Conservation (phyloP, 116 monocot species). For the Iris pallida region DNA sequence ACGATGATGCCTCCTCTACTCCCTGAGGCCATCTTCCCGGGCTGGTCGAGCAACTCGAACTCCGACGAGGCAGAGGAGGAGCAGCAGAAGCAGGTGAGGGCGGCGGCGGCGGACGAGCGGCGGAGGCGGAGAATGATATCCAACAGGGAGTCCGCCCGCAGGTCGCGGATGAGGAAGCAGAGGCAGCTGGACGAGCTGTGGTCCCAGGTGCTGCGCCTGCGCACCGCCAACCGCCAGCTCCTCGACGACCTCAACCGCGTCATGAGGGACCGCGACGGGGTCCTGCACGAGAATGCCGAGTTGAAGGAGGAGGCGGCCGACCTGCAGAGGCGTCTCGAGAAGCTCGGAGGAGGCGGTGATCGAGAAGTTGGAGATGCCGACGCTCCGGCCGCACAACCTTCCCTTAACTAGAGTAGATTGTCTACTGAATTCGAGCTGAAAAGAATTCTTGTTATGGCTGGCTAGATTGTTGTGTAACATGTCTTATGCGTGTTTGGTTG, state of each 20-base stretch:
- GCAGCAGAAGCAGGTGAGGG: background rate
- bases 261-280: slow-evolving; percentile 26
- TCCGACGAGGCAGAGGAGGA: slow-evolving; percentile 24
- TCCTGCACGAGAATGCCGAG: slow-evolving; percentile 41
- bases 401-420: too few species aligned
- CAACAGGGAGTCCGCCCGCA: slow-evolving; percentile 77
- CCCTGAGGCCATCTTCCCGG: slow-evolving; percentile 1
- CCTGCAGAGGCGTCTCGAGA: slow-evolving; percentile 34
- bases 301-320: slow-evolving; percentile 35
- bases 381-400: too few species aligned
- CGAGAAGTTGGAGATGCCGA: background rate
- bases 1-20: slow-evolving; percentile 1
- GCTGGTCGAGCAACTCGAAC: slow-evolving; percentile 2
- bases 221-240: slow-evolving; percentile 43
- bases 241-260: slow-evolving; percentile 64
- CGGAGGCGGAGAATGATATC: slow-evolving; percentile 72
- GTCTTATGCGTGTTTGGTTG: too few species aligned
- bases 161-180: slow-evolving; percentile 89
- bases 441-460: too few species aligned
- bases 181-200: slow-evolving; percentile 67
- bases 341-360: background rate
- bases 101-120: slow-evolving; percentile 26
- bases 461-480: too few species aligned
- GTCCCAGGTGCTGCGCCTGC: slow-evolving; percentile 43
- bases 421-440: too few species aligned